Base-by-base conservation (phyloP, 1,139 yeast genomes). In the Pichia inconspicua region DNA sequence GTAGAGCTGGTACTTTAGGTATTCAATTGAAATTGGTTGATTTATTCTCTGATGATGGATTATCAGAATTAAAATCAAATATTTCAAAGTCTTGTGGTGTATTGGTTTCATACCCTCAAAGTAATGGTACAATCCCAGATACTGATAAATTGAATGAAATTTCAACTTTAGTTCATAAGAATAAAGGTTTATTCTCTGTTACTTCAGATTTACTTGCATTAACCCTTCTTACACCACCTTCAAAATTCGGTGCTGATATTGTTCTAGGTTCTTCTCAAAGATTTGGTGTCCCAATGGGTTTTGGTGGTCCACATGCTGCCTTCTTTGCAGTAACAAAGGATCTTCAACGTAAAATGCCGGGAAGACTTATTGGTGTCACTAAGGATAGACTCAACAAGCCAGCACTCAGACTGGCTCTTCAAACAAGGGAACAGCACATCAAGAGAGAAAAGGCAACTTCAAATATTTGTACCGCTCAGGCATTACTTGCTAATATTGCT, bases 301-400 rank as follows among this genome's bases (percentile, higher is more conserved):
- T 82, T 63, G 98, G 98, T 62, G 98, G 98, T 34, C 98, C 98
- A 6, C 98, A 92, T 66, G 98, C 98, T 46, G 98, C 96, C 0
- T 92, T 88, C 71, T 90, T 92, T 62, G 88, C 97, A 15, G 95
- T 94, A 44, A 74, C 80, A 27, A 77, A 80, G 53, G 76, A 80
- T 53, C 77, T 85, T 61, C 86, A 88, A 63, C 80, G 98, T 66
- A 90, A 90, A 67, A 88, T 92, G 66, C 98, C 98, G 4, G 98
- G 98, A 42, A 80, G 98, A 71, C 78, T 92, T 50, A 92, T 92
- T 49, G 98, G 98, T 62, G 82, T 87, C 47, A 82, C 95, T 44
- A 88, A 87, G 66, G 98, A 92, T 66, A 78, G 97, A 62, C 72
- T 89, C 53, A 97, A 97, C 36, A 82, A 86, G 57, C 80, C 78